Evolutionary conservation across 768 basidiomycete genomes (phyloP), one percentile per base, ranked within the genome.

Genomic region (Postia placenta): DNA sequence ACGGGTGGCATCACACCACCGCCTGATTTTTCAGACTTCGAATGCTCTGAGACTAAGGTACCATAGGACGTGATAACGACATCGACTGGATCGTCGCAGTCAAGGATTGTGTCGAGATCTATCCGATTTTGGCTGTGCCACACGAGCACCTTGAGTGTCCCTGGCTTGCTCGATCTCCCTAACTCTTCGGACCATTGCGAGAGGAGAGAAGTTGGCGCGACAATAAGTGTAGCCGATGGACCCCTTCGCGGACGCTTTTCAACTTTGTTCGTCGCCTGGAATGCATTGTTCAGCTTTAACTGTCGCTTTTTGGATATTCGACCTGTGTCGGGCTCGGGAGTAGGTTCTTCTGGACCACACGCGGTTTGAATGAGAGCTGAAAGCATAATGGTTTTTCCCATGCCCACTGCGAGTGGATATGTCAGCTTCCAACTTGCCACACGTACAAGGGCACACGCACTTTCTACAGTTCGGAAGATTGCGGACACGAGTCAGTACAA

Each of bases 101-200:
- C 75, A 11, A 85, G 53, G 50, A 72, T 63, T 54, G 69, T 61
- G 45, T 87, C 81, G 25, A 95, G 62, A 58, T 90, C 83, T n/a
- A 78, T 67, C 46, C 92, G 74, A 60, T 90, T 89, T 54, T 85
- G 83, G 2, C 93, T 94, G 63, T 96, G 92, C 87, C 92, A 95
- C 35, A 97, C 70, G 30, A 82, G 65, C 1, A 84, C 74, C 49
- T 77, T 75, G 24, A 93, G 53, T 2, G 82, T 75, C 0, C 81
- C 85, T 33, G 82, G 72, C 57, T 78, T 80, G 55, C 88, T 87
- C 27, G 87, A 89, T n/a, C 88, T 80, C 58, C 81, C 71, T n/a
- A 98, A 70, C 61, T 98, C 95, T 37, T 87, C 83, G n/a, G 80
- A 75, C 95, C 95, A 98, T 63, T 98, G 95, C n/a, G 76, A 69